These are phyloP conservation scores for Gynochthodes officinalis DNA, from an alignment of 257 asterid species.

Conservation along the genomic window DNA sequence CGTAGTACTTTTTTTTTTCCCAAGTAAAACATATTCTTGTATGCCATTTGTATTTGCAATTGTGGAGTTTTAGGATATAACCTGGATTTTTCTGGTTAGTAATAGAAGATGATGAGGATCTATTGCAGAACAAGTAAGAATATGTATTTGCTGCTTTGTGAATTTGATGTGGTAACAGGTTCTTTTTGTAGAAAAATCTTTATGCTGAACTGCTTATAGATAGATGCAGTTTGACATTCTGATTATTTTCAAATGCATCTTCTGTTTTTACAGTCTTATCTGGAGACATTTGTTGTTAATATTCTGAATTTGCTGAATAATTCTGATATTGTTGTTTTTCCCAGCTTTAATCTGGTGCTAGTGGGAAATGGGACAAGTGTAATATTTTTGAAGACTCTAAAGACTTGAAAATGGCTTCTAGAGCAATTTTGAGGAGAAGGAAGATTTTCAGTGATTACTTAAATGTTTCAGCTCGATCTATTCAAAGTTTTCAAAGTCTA, in stretches of 20 bases:
- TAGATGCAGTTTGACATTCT: no score
- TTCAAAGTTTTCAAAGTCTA: slow-evolving; percentile 36
- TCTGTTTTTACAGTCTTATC: background rate
- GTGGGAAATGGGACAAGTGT: slow-evolving; percentile 32
- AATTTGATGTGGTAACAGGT: background rate
- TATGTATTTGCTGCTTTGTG: background rate
- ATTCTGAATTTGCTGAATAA: background rate
- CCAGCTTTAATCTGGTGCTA: slow-evolving; percentile 22
- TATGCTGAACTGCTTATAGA: background rate
- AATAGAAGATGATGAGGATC: background rate
- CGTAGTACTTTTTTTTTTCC: no score
- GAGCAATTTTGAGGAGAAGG: slow-evolving; percentile 60
- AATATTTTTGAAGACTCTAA: slow-evolving; percentile 29
- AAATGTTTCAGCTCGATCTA: slow-evolving; percentile 37
- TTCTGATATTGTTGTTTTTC: slow-evolving; percentile 9
- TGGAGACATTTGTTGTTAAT: no score
- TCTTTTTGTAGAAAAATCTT: background rate
- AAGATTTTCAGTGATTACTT: slow-evolving; percentile 46
- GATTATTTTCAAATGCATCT: no score
- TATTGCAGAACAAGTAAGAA: background rate
- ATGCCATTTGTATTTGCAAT: background rate
- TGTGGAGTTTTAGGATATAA: background rate
- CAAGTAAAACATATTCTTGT: no score
- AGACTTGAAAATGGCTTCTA: slow-evolving; percentile 54
- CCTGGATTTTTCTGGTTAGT: no score